A percentile compares a stretch with the other conserved stretches of the same genome.
Evolutionary conservation across 805 yeast species (phyloP).

Genomic region (Candida silvicultrix): DNA sequence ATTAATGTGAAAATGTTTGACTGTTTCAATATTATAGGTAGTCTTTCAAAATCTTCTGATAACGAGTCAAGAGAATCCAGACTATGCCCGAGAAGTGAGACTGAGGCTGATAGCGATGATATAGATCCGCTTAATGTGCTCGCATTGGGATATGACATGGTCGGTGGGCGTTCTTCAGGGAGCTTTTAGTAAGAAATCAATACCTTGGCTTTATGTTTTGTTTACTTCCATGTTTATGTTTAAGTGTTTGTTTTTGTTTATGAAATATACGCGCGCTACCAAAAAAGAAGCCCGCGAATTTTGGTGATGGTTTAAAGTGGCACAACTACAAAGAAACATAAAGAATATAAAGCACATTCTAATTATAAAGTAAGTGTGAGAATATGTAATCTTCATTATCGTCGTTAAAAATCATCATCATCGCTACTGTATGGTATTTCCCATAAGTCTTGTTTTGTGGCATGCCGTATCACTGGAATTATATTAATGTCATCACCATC

Average conservation of each 20-base stretch:
- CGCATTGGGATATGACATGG: slow-evolving; percentile 9
- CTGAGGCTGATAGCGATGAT: slow-evolving; percentile 28
- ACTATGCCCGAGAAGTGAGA: slow-evolving; percentile 27
- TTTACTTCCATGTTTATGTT: not conserved
- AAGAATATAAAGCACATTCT: too few species aligned
- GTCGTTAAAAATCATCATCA: not conserved
- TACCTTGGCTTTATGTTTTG: not conserved
- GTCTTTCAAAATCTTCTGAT: slow-evolving; percentile 33
- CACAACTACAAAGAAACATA: too few species aligned
- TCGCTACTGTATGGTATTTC: not conserved
- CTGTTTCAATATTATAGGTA: slow-evolving; percentile 35
- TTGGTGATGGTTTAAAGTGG: too few species aligned
- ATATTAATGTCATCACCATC: not conserved
- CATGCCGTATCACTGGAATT: not conserved
- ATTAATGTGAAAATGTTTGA: slow-evolving; percentile 43
- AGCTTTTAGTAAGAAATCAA: too few species aligned
- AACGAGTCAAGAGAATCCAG: slow-evolving; percentile 24
- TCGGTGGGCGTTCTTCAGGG: too few species aligned
- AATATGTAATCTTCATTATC: too few species aligned
- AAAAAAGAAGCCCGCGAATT: too few species aligned
- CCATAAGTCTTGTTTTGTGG: not conserved
- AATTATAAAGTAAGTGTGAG: too few species aligned
- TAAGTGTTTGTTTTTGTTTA: too few species aligned
- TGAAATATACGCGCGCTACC: too few species aligned
- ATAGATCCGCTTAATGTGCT: slow-evolving; percentile 24